phyloP scores from a whole-genome alignment of 2,329 filamentous ascomycete species.

The Aspergillus oerlinghausenensis region DNA sequence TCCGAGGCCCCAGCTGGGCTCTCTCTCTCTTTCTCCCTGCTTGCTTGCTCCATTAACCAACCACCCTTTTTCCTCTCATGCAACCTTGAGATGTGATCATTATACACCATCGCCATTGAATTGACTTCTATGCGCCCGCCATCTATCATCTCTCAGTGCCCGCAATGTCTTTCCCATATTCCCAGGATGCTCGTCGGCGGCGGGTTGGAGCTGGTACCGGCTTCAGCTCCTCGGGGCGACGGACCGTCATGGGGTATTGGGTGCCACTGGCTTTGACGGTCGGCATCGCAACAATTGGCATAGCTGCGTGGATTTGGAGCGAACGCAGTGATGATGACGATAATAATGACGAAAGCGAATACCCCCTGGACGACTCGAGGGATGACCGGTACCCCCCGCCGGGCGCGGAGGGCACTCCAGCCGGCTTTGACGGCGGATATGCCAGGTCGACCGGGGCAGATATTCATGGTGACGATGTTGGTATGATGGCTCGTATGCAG shows the following conservation, averaged over 20 bases:
- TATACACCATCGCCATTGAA: conserved; percentile 20
- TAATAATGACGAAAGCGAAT: conserved; percentile 62
- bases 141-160: conserved; percentile 20
- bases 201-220: conserved; percentile 34
- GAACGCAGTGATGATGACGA: conserved; percentile 74
- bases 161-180: conserved; percentile 37
- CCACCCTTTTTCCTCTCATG: conserved; percentile 12
- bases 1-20: conserved; percentile 33
- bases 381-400: conserved; percentile 20
- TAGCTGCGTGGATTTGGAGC: conserved; percentile 92
- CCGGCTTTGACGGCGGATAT: conserved; percentile 26
- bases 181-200: conserved; percentile 36
- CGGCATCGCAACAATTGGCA: conserved; percentile 77
- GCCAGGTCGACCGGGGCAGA: conserved; percentile 34
- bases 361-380: conserved; percentile 36
- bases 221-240: conserved; percentile 39
- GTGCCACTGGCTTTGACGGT: conserved; percentile 82
- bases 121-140: conserved; percentile 24
- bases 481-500: conserved; percentile 73
- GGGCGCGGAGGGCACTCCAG: conserved; percentile 21
- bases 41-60: conserved; percentile 12
- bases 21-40: conserved; percentile 16
- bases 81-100: conserved; percentile 30
- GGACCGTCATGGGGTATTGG: conserved; percentile 64
- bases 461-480: conserved; percentile 42